Evolutionary conservation across 2,329 filamentous ascomycete genomes (phyloP).

Genomic region (Coccinonectria pachysandricola): DNA sequence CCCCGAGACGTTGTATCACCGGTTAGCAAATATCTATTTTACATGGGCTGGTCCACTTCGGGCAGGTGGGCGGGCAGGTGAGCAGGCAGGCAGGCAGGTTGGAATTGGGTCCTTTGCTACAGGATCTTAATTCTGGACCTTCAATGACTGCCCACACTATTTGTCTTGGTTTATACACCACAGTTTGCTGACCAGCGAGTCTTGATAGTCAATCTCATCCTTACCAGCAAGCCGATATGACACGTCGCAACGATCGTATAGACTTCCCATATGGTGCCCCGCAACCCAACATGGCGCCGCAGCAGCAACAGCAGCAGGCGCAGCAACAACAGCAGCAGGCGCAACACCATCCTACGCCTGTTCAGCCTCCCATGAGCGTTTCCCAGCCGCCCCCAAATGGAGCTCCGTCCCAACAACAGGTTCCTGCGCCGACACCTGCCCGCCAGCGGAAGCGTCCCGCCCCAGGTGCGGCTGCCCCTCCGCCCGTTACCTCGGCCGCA

Average conservation of each 20-base stretch:
- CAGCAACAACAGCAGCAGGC: too few relatives aligned
- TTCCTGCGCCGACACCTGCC: constrained; percentile 29
- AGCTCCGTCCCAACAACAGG: constrained; percentile 23
- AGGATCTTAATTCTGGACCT: constrained; percentile 3
- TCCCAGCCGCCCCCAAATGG: constrained; percentile 27
- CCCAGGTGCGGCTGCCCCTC: constrained; percentile 26
- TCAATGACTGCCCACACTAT: constrained; percentile 5
- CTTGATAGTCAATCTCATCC: constrained; percentile 31
- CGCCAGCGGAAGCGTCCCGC: constrained; percentile 33
- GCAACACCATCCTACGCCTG: constrained; percentile 29
- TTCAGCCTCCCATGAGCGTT: constrained; percentile 35
- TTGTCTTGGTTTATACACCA: too few relatives aligned
- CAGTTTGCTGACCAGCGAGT: constrained; percentile 20
- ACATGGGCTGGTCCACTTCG: too few relatives aligned
- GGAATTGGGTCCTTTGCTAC: too few relatives aligned
- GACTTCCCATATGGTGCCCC: constrained; percentile 31
- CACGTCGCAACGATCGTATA: constrained; percentile 32
- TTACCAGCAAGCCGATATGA: constrained; percentile 44
- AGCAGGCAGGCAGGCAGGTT: too few relatives aligned
- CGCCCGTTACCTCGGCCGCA: constrained; percentile 25
- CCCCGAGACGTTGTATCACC: constrained; percentile 12
- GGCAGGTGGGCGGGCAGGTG: too few relatives aligned
- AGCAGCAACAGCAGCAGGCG: constrained; percentile 23
- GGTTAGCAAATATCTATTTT: too few relatives aligned
- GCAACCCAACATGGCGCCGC: constrained; percentile 29